A percentile compares a stretch with the other conserved stretches of the same genome.
phyloP scores from a whole-genome alignment of 306 rosid species.

The Castanea mollissima region DNA sequence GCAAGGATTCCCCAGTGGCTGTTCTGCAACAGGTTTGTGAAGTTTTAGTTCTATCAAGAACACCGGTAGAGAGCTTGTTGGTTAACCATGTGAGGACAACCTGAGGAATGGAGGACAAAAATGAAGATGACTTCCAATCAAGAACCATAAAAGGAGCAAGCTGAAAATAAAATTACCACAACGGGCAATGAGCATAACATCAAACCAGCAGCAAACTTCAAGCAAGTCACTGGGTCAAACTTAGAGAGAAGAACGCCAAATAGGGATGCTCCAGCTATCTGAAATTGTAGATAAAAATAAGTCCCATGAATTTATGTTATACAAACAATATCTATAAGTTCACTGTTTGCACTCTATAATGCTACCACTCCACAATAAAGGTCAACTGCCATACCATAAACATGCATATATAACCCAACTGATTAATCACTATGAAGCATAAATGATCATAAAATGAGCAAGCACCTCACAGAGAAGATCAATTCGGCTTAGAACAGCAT shows the following conservation, averaged over 20 bases:
- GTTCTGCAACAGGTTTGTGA: conserved; percentile 58
- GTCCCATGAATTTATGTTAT: conserved; percentile 18
- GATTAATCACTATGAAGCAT: neutral
- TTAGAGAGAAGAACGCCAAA: conserved; percentile 84
- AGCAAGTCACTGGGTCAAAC: conserved; percentile 81
- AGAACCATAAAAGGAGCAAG: conserved; percentile 24
- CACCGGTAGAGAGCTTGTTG: conserved; percentile 90
- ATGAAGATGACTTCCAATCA: conserved; percentile 18
- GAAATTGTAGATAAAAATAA: conserved; percentile 23
- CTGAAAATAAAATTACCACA: conserved; percentile 51
- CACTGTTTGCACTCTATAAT: neutral
- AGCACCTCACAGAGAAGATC: conserved; percentile 93
- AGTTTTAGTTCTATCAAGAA: conserved; percentile 83
- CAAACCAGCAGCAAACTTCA: conserved; percentile 72
- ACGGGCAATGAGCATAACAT: conserved; percentile 78
- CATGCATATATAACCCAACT: conserved; percentile 9
- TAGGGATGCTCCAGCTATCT: conserved; percentile 86
- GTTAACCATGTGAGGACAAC: conserved; percentile 65
- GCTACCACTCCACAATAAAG: neutral
- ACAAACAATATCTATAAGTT: neutral
- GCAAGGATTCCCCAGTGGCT: conserved; percentile 39
- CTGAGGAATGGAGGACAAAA: conserved; percentile 38
- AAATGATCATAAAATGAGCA: conserved; percentile 7
- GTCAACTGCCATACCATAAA: conserved; percentile 10
- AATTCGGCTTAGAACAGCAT: conserved; percentile 84